Evolutionary conservation across 208 protist genomes (phyloP), one percentile per base, ranked within the genome.

Genomic region (Endotrypanum monterogeii): DNA sequence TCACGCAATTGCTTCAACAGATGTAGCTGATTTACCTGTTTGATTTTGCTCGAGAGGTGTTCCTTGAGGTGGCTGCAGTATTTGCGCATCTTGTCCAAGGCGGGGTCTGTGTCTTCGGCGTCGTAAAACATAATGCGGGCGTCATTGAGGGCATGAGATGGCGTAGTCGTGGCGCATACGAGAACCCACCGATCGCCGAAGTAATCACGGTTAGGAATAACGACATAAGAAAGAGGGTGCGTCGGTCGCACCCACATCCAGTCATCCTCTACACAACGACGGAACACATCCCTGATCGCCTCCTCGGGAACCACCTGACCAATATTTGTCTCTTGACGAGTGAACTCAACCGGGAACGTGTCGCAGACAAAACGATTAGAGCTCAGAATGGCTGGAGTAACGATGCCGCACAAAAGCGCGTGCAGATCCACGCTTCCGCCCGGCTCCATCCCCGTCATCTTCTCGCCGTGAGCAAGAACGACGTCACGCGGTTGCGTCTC

Each of bases 1-100:
- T 93, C 90, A 20, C 93, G 90, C 60, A 97, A 83, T 77, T 97
- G 87, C 72, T 91, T 90, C 32, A 97, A 82, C 14, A 97, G 74
- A 37, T 93, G 88, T 48, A 97, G 78, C 73, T 95, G 90, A 54
- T 84, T 94, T n/a, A 94, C 84, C 73, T 93, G 86, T 8, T 66
- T 81, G 20, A 93, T 85, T 74, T 95, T 97, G 4, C 61, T 56
- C 41, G 79, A 81, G 32, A 97, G 78, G 58, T 91, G 83, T 23
- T 72, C 37, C n/a, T 83, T 75, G 39, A 97, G 81, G 39, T 74
- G 78, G 7, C 78, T 48, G 41, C 73, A 81, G 61, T 92, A 71
- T 0, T 54, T 66, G 30, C 37, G 54, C 61, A 79, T 79, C 23
- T 52, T 58, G 41, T 71, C 69, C 60, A 71, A 63, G 12, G 20